Evolutionary conservation across 108 stramenopile species (phyloP), one percentile per base, ranked within the genome.

Genomic region (Schizochytrium sp.): DNA sequence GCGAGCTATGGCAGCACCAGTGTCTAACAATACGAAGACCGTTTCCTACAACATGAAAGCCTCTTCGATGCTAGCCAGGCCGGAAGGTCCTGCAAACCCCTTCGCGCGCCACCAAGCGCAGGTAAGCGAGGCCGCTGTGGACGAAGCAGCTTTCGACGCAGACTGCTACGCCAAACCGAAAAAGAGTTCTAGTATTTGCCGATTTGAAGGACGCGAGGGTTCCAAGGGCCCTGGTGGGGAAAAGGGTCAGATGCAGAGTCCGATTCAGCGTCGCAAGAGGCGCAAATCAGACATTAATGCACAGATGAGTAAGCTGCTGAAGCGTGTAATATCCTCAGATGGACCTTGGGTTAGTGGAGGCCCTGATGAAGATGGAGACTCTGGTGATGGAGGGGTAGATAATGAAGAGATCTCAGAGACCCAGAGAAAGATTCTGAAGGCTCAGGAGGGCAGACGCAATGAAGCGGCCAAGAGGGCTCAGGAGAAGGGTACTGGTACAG

Each of bases 31-130:
- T 28, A 28, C 28, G 28, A 28, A 28, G 28, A 28, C 28, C 28
- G 28, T 28, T 28, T 28, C 28, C 28, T 28, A 28, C 28, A 28
- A 28, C 28, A 28, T 28, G 28, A 28, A 28, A 28, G 28, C 28
- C 28, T 28, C 28, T 28, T 28, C 28, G 28, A 28, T 28, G 28
- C 28, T 28, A 28, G 28, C 28, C 28, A 28, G 28, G 28, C 28
- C 28, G 28, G 28, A 83, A 42, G 76, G 76, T 13, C 76, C 76
- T 10, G 47, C 47, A 53, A 83, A 83, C 76, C 76, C 76, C 0
- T 83, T 83, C 28, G 47, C 50, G 53, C 76, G 40, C 47, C 47
- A 38, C 3, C 28, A 1, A 40, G 76, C 76, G 7, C 50, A 55
- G 19, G 76, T 83, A 53, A 28, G 28, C 28, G 28, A 49, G 53